Evolutionary conservation across 2,329 filamentous ascomycete genomes (phyloP).

Genomic region (Cadophora gregata): DNA sequence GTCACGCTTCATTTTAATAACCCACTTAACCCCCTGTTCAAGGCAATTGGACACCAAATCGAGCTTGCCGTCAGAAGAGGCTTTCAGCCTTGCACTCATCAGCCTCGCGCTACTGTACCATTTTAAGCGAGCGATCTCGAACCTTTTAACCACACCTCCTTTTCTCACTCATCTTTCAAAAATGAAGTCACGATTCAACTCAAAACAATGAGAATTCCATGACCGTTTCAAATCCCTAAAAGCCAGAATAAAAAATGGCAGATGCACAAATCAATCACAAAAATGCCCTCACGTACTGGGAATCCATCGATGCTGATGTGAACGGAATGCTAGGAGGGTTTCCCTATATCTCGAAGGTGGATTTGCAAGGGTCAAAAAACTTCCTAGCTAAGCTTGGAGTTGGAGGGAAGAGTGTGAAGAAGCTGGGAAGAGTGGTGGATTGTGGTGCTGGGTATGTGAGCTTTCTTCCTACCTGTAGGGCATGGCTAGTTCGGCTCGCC

Average conservation of each 20-base stretch:
- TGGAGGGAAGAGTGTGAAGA: slow-evolving; percentile 40
- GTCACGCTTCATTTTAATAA: background rate
- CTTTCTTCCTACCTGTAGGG: slow-evolving; percentile 4
- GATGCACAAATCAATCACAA: slow-evolving; percentile 43
- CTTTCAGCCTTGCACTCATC: background rate
- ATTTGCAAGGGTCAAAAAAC: slow-evolving; percentile 71
- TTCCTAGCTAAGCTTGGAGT: slow-evolving; percentile 72
- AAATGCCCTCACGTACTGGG: slow-evolving; percentile 54
- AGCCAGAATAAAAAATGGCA: slow-evolving; percentile 31
- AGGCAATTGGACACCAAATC: too few species aligned
- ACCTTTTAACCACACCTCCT: background rate
- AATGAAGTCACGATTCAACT: background rate
- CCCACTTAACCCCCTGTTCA: too few species aligned
- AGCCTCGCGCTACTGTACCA: slow-evolving; percentile 1
- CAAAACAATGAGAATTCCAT: slow-evolving; percentile 5
- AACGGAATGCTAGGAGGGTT: slow-evolving; percentile 83
- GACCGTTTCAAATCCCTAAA: background rate
- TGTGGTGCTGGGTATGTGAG: slow-evolving; percentile 48
- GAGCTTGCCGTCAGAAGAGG: too few species aligned
- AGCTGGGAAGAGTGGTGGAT: slow-evolving; percentile 46
- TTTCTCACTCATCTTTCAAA: background rate
- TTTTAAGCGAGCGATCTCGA: slow-evolving; percentile 13
- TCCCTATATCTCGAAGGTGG: slow-evolving; percentile 70
- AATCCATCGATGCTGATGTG: slow-evolving; percentile 56
- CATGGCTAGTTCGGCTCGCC: background rate